phyloP scores from a whole-genome alignment of 495 filamentous ascomycete species.

The Rusavskia elegans region DNA sequence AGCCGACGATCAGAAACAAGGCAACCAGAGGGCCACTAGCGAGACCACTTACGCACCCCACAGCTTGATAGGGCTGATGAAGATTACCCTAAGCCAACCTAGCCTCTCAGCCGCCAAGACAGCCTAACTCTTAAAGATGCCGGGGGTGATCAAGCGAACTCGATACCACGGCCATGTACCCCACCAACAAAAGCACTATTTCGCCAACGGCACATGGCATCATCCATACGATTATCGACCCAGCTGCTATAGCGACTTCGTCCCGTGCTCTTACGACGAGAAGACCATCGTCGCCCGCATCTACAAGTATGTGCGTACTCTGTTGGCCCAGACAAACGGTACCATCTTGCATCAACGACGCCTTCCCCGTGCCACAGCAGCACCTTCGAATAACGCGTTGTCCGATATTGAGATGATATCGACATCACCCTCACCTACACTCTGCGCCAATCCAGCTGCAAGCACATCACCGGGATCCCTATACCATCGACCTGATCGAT shows the following conservation, averaged over 20 bases:
- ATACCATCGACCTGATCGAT: not conserved
- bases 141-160: not conserved
- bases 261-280: slow-evolving; percentile 16
- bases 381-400: not conserved
- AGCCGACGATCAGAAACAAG: no score
- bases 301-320: slow-evolving; percentile 16
- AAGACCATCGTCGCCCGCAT: slow-evolving; percentile 8
- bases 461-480: slow-evolving; percentile 6
- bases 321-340: slow-evolving; percentile 13
- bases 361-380: slow-evolving; percentile 3
- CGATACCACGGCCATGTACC: slow-evolving; percentile 1
- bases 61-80: no score
- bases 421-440: slow-evolving; percentile 16
- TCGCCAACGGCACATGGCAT: slow-evolving; percentile 10
- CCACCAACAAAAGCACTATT: slow-evolving; percentile 1
- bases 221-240: slow-evolving; percentile 8
- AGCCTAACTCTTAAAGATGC: not conserved
- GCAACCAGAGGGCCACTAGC: no score
- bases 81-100: not conserved
- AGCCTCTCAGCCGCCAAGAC: not conserved
- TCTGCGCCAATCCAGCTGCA: slow-evolving; percentile 12
- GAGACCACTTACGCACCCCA: no score
- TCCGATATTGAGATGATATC: slow-evolving; percentile 18
- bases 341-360: slow-evolving; percentile 6
- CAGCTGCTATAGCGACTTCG: slow-evolving; percentile 12